These are phyloP conservation scores for Patellifolia procumbens DNA, from an alignment of 179 eudicot genomes.

Conservation along the genomic window DNA sequence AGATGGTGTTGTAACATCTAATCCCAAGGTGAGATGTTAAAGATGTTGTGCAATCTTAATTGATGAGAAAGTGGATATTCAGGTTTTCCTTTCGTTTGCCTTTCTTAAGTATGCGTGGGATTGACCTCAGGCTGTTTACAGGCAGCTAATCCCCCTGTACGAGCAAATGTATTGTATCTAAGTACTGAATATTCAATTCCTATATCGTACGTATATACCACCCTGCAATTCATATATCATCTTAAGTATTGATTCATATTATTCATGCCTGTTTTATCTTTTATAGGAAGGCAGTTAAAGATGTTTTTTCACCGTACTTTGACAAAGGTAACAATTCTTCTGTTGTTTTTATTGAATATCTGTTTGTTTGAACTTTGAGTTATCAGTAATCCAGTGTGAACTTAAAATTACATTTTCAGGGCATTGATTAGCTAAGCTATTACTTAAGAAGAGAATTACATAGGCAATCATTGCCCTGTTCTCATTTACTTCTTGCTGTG, in stretches of 20 bases:
- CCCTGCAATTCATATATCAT: background rate
- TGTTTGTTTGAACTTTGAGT: background rate
- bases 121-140: slow-evolving; percentile 30
- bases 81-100: background rate
- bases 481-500: too few species aligned
- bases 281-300: slow-evolving; percentile 69
- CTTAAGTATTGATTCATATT: slow-evolving; percentile 3
- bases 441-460: too few species aligned
- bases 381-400: too few species aligned
- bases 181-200: slow-evolving; percentile 64
- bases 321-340: slow-evolving; percentile 53
- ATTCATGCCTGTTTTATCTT: slow-evolving; percentile 28
- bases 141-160: slow-evolving; percentile 89
- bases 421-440: too few species aligned
- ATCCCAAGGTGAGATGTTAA: slow-evolving; percentile 56
- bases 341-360: background rate
- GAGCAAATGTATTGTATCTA: slow-evolving; percentile 88
- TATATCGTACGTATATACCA: slow-evolving; percentile 58
- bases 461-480: too few species aligned
- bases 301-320: slow-evolving; percentile 61
- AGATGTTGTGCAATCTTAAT: slow-evolving; percentile 14
- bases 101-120: slow-evolving; percentile 17
- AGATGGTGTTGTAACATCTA: slow-evolving; percentile 67
- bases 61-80: background rate
- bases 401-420: too few species aligned